phyloP scores from a whole-genome alignment of 495 filamentous ascomycete species.

The Durotheca rogersii region DNA sequence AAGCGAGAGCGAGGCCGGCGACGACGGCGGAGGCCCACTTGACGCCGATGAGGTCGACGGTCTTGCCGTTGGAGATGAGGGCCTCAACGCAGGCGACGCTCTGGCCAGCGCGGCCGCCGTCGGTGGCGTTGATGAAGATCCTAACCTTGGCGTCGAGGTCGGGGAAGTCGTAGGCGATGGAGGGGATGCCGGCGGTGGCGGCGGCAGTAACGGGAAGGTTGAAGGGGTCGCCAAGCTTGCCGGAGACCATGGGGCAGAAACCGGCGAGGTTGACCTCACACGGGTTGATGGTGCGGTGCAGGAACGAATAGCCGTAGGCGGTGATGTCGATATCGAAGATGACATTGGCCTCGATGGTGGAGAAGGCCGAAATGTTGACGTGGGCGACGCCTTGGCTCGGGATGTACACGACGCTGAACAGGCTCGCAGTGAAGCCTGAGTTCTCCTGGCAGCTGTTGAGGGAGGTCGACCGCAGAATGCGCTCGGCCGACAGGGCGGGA shows the following conservation, averaged over 20 bases:
- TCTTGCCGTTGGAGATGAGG: constrained; percentile 84
- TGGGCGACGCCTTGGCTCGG: constrained; percentile 66
- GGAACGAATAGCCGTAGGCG: constrained; percentile 76
- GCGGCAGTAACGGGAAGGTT: constrained; percentile 58
- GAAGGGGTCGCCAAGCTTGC: constrained; percentile 71
- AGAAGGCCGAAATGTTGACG: constrained; percentile 79
- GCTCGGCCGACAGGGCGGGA: constrained; percentile 33
- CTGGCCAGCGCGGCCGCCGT: constrained; percentile 49
- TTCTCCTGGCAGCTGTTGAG: constrained; percentile 76
- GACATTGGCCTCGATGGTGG: constrained; percentile 82
- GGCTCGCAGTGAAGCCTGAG: constrained; percentile 76
- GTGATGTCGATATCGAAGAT: constrained; percentile 74
- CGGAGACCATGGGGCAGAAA: constrained; percentile 90
- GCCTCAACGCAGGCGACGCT: constrained; percentile 88
- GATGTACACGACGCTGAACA: constrained; percentile 79
- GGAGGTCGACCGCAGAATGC: constrained; percentile 67
- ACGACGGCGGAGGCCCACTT: constrained; percentile 91
- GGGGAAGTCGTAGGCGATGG: constrained; percentile 86
- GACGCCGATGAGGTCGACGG: constrained; percentile 84
- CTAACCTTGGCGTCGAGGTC: constrained; percentile 88
- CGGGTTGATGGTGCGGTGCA: constrained; percentile 67
- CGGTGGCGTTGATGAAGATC: constrained; percentile 74
- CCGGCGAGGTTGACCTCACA: constrained; percentile 69
- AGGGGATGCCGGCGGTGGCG: constrained; percentile 65
- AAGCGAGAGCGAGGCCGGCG: constrained; percentile 77